Base-by-base conservation (phyloP, 768 basidiomycete genomes). In the Mycena sanguinolenta region DNA sequence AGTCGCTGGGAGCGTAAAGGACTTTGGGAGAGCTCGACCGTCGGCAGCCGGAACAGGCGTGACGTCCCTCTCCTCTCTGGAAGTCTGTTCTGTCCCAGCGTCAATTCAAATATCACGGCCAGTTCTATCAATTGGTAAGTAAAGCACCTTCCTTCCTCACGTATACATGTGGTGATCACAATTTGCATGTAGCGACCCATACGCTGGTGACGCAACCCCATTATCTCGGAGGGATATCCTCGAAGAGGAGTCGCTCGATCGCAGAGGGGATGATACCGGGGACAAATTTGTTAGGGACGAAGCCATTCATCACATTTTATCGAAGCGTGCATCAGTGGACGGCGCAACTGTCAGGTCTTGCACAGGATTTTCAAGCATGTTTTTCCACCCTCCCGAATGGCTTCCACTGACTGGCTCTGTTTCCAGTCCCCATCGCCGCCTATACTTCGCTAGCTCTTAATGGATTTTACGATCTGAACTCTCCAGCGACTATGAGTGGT, bases 371-470 rank as follows among this genome's bases (percentile, higher is more conserved):
- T 32, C 46, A 19, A 49, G 60, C 46, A 50, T 28, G 60, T 50
- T n/a, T 36, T 62, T 36, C 23, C 21, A 27, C 21, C 46, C 30
- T 6, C 14, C 21, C 28, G 19, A 32, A 14, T 16, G 19, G n/a
- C 42, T 34, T 32, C 8, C 12, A 13, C 21, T 62, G 32, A 62
- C 13, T 23, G n/a, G n/a, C 34, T 25, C 28, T 9, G 50, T 36
- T 63, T 23, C 25, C 10, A 63, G 62, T 63, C 23, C 62, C 62
- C 38, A 54, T 63, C 34, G 49, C 62, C 14, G 50, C 50, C 38
- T 63, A 10, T 32, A 39, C 17, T 9, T 63, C 62, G 49, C 25
- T 63, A 12, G 12, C n/a, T 25, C 1, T 54, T 32, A 63, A 63
- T 54, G 62, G 16, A 5, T 63, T 39, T 39, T 63, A 53, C 38